Base-by-base conservation (phyloP, 75 land plant species). In the Picea glauca region DNA sequence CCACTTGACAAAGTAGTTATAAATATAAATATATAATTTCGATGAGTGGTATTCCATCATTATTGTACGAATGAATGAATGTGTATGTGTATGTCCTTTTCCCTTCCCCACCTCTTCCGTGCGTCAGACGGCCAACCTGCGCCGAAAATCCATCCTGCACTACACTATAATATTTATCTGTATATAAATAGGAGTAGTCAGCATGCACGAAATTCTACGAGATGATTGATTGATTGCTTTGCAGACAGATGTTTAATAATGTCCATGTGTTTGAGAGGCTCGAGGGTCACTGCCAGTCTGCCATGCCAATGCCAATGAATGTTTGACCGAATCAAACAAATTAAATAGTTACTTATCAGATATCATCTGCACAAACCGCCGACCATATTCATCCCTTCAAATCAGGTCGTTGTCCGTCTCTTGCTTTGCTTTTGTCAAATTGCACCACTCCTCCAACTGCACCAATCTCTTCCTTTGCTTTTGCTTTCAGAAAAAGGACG, bases 101-200 rank as follows among this genome's bases (percentile, higher is more conserved):
- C 50, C 70, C n/a, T 66, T 66, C 35, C 40, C 50, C 73, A 67
- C n/a, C 72, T 67, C 72, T 67, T 67, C 43, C 72, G 72, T 67
- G 72, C 38, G 72, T 67, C 20, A 38, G 38, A 67, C 46, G n/a
- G 72, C 73, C 50, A 20, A 21, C 3, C 73, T 40, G 73, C 73
- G 73, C 73, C 73, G 73, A 68, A 68, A 68, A 68, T 46, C 38
- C 46, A 43, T 68, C 73, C 73, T 38, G 38, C 68, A 32, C 38
- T 17, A 65, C 38, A 30, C 13, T 65, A 65, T 65, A 33, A 33
- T 40, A 46, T 46, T 68, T 68, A 38, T 43, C 1, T 68, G 38
- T 68, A 32, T 38, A 68, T 40, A 68, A 7, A 17, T 20, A 40
- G 73, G 40, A 18, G 40, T 68, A 17, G 73, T 68, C 40, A 5